Base-by-base conservation (phyloP, 2,329 filamentous ascomycete genomes). In the Rasamsonia emersonii region DNA sequence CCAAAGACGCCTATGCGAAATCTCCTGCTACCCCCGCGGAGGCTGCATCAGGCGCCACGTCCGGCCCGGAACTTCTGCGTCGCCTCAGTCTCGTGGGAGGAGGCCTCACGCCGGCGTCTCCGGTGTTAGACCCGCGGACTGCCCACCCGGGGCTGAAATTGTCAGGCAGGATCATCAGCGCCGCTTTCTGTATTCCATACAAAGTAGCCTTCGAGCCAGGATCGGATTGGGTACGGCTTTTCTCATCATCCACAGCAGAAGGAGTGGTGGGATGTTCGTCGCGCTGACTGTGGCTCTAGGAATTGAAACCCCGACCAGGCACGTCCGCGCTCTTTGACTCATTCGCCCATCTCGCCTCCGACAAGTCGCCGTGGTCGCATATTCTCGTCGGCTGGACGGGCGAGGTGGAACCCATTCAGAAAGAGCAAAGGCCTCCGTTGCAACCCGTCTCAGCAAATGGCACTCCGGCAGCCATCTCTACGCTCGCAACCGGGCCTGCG, bases 371-470 rank as follows among this genome's bases (percentile, higher is more conserved):
- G 13, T 96, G 88, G 88, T 85, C 86, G 48, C 89, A 95, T 62
- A 91, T 80, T 1, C 73, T 95, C 4, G 83, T 96, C 32, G 88
- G 86, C 27, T 96, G 89, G 89, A 94, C 89, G 3, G 89, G 89
- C 37, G 89, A 96, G 58, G 81, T 89, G 37, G 74, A 79, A 36
- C 63, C 58, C n/a, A 43, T 53, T 9, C 33, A 49, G 5, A 45
- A 53, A 14, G 33, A 40, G 11, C 49, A 46, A 33, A 16, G 32
- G 5, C 49, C 51, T 13, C 51, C 53, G 9, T 37, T 54, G n/a
- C 53, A 58, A 32, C 51, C 49, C 18, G 43, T 53, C 18, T 41
- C 48, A 3, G 37, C 44, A 27, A 57, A 55, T 23, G 26, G 30
- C 5, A 9, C 9, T 7, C 8, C 9, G 9, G 10, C 27, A 5